Evolutionary conservation across 1,284 basidiomycete species (phyloP), one percentile per base, ranked within the genome.

Genomic region (Microbotryum lychnidis-dioicae): DNA sequence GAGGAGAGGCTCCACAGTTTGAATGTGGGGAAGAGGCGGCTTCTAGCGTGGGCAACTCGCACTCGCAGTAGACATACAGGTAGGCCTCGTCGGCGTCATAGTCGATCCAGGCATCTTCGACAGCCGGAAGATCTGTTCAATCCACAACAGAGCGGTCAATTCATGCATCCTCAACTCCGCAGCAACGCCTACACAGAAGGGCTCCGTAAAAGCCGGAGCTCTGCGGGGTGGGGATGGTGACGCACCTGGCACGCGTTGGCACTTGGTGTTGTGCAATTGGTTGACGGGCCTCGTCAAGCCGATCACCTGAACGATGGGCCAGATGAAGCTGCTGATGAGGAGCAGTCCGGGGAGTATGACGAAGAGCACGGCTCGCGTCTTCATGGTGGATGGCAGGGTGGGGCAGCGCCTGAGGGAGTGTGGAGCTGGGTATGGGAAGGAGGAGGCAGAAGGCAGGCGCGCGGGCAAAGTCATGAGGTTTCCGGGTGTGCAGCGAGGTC

Each of bases 61-160:
- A 21, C 18, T 23, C 45, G 48, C 18, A 18, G 1, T 44, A 42
- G 25, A 29, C 1, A 58, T n/a, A 63, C 66, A 65, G 49, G 45
- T 63, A 67, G 3, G 64, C 64, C 7, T 45, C 33, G 1, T 54
- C 61, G 20, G 27, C 10, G 3, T 50, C 54, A 20, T 65, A 52
- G 51, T 63, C 59, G 16, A 66, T 54, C 64, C 63, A 65, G 2
- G 57, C 64, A 18, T 66, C 63, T 27, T 67, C 64, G 44, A 61
- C 65, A 2, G 49, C 63, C 7, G 50, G 55, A 7, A 63, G 56
- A 0, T 54, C 63, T 62, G 46, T 44, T 18, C 25, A 23, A 18
- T 14, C 9, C 20, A 45, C n/a, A 12, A 16, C 27, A 47, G 1
- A 23, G 20, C 5, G 23, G 14, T 48, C 52, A 48, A n/a, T 21